These are phyloP conservation scores for Nigrospora sphaerica DNA, from an alignment of 2,329 filamentous ascomycete species.

Conservation along the genomic window DNA sequence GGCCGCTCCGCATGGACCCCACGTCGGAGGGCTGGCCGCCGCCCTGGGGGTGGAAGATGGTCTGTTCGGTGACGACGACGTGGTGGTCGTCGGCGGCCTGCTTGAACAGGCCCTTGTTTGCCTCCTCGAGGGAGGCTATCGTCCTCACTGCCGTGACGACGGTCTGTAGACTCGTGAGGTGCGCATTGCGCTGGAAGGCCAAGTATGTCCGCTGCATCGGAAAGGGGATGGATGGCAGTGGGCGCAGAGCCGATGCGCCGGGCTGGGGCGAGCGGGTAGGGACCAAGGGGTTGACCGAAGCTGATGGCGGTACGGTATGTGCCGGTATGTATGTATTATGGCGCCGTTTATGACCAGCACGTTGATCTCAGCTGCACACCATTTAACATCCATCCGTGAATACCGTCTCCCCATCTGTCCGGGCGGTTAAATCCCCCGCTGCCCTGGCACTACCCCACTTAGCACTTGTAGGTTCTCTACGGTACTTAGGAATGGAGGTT, in stretches of 20 bases:
- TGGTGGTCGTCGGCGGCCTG: conserved; percentile 34
- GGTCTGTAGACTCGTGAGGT: conserved; percentile 20
- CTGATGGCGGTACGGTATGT: no score
- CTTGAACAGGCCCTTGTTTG: conserved; percentile 52
- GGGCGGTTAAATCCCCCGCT: no score
- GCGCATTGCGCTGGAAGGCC: conserved; percentile 26
- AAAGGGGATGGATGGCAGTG: neutral
- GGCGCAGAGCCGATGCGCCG: neutral
- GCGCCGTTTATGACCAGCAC: no score
- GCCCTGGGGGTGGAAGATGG: conserved; percentile 72
- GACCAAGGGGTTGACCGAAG: no score
- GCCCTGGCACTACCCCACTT: no score
- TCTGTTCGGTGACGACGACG: conserved; percentile 54
- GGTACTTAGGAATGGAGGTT: no score
- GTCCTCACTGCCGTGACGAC: conserved; percentile 38
- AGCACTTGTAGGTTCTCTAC: no score
- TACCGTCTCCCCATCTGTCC: no score
- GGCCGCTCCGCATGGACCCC: conserved; percentile 42
- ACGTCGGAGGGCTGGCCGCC: conserved; percentile 67
- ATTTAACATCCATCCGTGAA: no score
- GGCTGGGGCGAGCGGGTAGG: no score
- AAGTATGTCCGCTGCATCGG: conserved; percentile 31
- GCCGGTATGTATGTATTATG: no score
- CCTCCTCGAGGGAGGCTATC: conserved; percentile 40
- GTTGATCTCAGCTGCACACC: no score